These are phyloP conservation scores for Filobasidium floriforme DNA, from an alignment of 768 basidiomycete genomes.

Conservation along the genomic window DNA sequence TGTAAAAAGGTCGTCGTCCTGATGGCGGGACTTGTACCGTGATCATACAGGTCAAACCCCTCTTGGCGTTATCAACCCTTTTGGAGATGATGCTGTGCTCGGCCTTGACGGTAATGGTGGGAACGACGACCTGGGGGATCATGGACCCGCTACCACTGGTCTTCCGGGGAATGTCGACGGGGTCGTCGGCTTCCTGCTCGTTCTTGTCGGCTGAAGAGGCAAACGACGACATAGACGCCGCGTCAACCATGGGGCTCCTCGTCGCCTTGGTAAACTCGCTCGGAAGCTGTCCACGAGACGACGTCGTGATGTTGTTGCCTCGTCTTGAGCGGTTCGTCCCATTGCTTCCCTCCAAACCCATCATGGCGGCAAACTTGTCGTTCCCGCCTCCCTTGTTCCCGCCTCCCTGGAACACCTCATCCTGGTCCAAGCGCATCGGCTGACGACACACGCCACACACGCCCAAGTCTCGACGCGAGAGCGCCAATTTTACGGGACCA, in stretches of 20 bases:
- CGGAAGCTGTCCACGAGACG: neutral
- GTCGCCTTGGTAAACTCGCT: neutral
- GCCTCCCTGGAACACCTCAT: conserved; percentile 45
- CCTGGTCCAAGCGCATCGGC: conserved; percentile 92
- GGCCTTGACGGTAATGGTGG: conserved; percentile 84
- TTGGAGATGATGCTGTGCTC: conserved; percentile 79
- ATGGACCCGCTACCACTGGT: conserved; percentile 5
- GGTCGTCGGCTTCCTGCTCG: conserved; percentile 79
- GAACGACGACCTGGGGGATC: conserved; percentile 66
- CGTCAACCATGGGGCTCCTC: neutral
- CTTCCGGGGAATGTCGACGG: conserved; percentile 54
- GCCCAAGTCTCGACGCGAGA: conserved; percentile 72
- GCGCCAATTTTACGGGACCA: conserved; percentile 50
- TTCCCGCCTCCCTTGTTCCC: conserved; percentile 7
- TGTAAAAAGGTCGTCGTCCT: conserved; percentile 32
- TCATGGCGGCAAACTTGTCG: conserved; percentile 22
- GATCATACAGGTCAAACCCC: conserved; percentile 87
- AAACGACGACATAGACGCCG: conserved; percentile 8
- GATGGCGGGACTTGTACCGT: conserved; percentile 72
- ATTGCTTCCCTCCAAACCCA: conserved; percentile 8
- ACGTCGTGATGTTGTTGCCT: neutral
- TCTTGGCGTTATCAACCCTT: conserved; percentile 56
- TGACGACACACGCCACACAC: conserved; percentile 95
- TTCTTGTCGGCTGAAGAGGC: conserved; percentile 42
- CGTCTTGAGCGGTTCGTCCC: neutral